Conservation (phyloP, 352 stramenopile species). For the Pythium dissotocum region DNA sequence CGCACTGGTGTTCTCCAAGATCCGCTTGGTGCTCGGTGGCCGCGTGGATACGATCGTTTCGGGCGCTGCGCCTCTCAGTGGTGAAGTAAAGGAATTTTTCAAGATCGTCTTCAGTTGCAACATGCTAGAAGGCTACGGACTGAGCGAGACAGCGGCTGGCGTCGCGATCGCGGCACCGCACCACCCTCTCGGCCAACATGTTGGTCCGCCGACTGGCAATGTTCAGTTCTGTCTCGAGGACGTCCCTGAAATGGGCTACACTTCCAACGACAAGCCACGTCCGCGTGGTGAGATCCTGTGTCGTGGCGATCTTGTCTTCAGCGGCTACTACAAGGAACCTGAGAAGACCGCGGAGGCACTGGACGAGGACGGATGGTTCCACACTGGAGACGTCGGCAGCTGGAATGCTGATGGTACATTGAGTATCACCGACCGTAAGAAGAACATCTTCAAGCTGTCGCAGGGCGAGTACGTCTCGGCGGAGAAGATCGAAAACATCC, state of each 20-base stretch:
- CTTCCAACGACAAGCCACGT: conserved; percentile 70
- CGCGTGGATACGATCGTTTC: conserved; percentile 89
- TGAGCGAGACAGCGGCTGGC: conserved; percentile 93
- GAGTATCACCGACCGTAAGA: conserved; percentile 91
- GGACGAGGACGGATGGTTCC: conserved; percentile 94
- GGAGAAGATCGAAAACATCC: conserved; percentile 97
- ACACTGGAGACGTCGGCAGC: conserved; percentile 95
- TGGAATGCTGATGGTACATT: conserved; percentile 95
- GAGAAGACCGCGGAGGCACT: conserved; percentile 92
- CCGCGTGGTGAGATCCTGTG: conserved; percentile 70
- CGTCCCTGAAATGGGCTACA: conserved; percentile 97
- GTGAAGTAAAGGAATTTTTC: conserved; percentile 96
- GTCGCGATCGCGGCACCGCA: conserved; percentile 63
- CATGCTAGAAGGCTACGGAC: conserved; percentile 95
- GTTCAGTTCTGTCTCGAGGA: conserved; percentile 93
- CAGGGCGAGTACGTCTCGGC: conserved; percentile 96
- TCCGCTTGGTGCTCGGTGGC: conserved; percentile 91
- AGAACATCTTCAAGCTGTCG: conserved; percentile 95
- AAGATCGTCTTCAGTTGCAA: conserved; percentile 92
- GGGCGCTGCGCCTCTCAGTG: conserved; percentile 91
- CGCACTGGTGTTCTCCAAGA: conserved; percentile 94
- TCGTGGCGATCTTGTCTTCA: conserved; percentile 80
- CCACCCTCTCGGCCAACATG: conserved; percentile 85
- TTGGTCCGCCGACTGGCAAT: conserved; percentile 87
- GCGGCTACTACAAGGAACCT: conserved; percentile 94